Evolutionary conservation across 2,329 filamentous ascomycete species (phyloP).

Genomic region (Grosmannia huntii): DNA sequence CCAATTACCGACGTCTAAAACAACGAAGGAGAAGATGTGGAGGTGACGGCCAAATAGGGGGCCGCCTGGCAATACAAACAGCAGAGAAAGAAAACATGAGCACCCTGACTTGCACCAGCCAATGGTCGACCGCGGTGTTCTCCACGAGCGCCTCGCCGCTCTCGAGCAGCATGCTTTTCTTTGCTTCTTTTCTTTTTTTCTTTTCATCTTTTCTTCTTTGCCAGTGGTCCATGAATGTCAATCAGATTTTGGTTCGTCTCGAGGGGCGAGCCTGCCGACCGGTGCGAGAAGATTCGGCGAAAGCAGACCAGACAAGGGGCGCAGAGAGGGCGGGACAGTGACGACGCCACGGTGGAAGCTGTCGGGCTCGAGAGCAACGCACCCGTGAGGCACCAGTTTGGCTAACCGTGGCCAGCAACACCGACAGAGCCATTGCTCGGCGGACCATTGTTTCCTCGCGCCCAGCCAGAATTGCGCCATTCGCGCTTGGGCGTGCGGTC

Average conservation of each 20-base stretch:
- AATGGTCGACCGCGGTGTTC: too few species aligned
- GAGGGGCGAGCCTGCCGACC: neutral
- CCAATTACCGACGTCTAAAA: neutral
- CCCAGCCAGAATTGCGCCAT: constrained; percentile 46
- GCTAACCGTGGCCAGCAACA: constrained; percentile 30
- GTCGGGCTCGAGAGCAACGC: too few species aligned
- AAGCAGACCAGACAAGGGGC: neutral
- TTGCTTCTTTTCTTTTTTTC: neutral
- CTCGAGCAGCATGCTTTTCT: neutral
- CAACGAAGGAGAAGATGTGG: neutral
- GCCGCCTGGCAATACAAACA: neutral
- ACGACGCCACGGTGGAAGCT: neutral
- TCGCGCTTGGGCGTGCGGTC: constrained; percentile 32
- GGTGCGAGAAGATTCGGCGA: neutral
- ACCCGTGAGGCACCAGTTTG: too few species aligned
- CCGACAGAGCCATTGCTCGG: constrained; percentile 28
- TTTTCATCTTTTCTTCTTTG: neutral
- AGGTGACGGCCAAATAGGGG: neutral
- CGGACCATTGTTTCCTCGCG: constrained; percentile 24
- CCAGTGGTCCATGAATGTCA: neutral
- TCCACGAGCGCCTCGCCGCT: neutral
- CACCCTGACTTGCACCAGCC: neutral
- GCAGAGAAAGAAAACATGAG: neutral
- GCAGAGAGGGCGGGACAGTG: neutral
- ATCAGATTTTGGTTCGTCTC: neutral